phyloP scores from a whole-genome alignment of 441 rosid genomes.

The Macaranga tanarius region DNA sequence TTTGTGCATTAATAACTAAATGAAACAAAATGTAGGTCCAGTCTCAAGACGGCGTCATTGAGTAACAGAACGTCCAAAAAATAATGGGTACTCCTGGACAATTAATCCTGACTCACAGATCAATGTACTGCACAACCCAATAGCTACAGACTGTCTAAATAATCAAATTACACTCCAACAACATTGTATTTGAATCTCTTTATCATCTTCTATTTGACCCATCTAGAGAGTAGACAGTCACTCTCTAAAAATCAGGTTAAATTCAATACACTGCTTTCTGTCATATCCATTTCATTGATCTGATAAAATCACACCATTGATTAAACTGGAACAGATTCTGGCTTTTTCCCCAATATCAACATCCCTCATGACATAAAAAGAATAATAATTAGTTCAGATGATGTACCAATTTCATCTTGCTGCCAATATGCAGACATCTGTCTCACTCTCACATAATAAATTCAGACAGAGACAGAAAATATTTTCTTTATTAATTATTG shows the following conservation, averaged over 20 bases:
- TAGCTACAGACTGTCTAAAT: neutral
- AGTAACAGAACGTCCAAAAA: neutral
- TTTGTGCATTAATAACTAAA: neutral
- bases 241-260: neutral
- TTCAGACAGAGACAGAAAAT: neutral
- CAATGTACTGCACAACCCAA: neutral
- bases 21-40: neutral
- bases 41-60: neutral
- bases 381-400: slow-evolving; percentile 1
- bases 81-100: neutral
- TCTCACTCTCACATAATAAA: neutral
- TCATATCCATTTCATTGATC: neutral
- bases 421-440: neutral
- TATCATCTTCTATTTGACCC: neutral
- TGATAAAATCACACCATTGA: neutral
- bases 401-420: neutral
- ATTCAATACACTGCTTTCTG: neutral
- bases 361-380: neutral
- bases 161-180: slow-evolving; percentile 1
- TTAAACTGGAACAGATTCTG: neutral
- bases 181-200: slow-evolving; percentile 3
- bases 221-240: neutral
- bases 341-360: neutral
- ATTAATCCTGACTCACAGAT: neutral
- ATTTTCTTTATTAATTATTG: neutral